These are phyloP conservation scores for Lentinus brumalis DNA, from an alignment of 768 basidiomycete genomes.

Conservation along the genomic window DNA sequence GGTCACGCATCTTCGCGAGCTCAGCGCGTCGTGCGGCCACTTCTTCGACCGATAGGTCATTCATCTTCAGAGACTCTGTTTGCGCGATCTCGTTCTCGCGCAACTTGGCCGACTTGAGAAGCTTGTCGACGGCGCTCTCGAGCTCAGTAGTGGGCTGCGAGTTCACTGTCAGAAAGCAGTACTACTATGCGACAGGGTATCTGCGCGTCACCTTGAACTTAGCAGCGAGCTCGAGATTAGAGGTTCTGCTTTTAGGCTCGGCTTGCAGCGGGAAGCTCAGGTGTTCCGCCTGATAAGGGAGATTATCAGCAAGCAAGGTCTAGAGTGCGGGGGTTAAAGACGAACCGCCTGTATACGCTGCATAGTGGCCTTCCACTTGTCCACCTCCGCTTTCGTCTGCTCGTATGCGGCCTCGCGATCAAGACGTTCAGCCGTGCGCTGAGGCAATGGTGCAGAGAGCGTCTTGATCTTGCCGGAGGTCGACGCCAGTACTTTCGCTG, in stretches of 20 bases:
- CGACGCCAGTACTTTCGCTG: constrained; percentile 61
- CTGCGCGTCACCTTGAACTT: constrained; percentile 72
- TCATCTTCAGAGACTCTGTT: constrained; percentile 83
- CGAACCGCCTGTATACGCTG: constrained; percentile 84
- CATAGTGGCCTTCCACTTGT: constrained; percentile 94
- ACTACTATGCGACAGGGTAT: background rate
- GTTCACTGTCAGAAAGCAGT: background rate
- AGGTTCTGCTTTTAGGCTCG: constrained; percentile 52
- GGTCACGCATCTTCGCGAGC: constrained; percentile 85
- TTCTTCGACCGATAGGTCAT: constrained; percentile 83
- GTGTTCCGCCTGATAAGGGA: constrained; percentile 67
- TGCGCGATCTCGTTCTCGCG: constrained; percentile 78
- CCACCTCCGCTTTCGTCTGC: constrained; percentile 87
- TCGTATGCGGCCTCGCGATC: constrained; percentile 95
- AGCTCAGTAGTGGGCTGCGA: constrained; percentile 78
- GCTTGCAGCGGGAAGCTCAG: constrained; percentile 85
- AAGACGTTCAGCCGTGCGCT: constrained; percentile 83
- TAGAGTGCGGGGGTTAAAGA: background rate
- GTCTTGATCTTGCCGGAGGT: constrained; percentile 58
- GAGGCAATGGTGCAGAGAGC: constrained; percentile 82
- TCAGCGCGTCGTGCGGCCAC: constrained; percentile 79
- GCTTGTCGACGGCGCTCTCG: constrained; percentile 80
- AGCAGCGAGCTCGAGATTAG: constrained; percentile 74
- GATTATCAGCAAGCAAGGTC: constrained; percentile 2
- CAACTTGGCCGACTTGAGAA: constrained; percentile 81